phyloP scores from a whole-genome alignment of 2,329 filamentous ascomycete species.

The Pseudogymnoascus pannorum region DNA sequence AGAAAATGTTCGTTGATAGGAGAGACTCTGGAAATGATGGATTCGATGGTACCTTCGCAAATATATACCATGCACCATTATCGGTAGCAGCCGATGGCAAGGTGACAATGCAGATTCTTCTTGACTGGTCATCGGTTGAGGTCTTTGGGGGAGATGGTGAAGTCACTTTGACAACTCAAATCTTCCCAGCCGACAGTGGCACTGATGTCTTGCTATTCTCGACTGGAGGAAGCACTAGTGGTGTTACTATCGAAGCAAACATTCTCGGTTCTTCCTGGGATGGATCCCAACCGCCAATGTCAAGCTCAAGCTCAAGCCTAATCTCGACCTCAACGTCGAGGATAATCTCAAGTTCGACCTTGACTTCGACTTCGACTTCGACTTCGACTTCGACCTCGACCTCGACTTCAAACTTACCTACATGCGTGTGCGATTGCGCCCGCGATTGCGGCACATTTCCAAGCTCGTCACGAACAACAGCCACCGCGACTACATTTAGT shows the following conservation, averaged over 20 bases:
- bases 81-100: neutral
- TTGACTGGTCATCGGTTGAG: neutral
- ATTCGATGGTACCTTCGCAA: neutral
- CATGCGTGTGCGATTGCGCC: too few relatives aligned
- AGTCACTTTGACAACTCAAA: too few relatives aligned
- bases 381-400: too few relatives aligned
- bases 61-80: neutral
- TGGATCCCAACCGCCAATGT: neutral
- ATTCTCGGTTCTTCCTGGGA: neutral
- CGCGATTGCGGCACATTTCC: too few relatives aligned
- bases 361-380: too few relatives aligned
- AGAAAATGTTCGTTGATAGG: neutral
- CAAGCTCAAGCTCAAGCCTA: neutral
- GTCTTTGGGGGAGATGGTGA: too few relatives aligned
- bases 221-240: neutral
- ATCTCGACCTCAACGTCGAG: neutral
- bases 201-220: neutral
- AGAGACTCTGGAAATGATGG: slow-evolving; percentile 4
- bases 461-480: neutral
- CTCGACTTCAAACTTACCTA: too few relatives aligned
- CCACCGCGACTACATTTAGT: neutral
- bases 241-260: neutral
- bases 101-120: slow-evolving; percentile 1
- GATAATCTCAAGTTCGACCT: too few relatives aligned
- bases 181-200: neutral